phyloP scores from a whole-genome alignment of 352 stramenopile species.

The Phytophthora fragariae region DNA sequence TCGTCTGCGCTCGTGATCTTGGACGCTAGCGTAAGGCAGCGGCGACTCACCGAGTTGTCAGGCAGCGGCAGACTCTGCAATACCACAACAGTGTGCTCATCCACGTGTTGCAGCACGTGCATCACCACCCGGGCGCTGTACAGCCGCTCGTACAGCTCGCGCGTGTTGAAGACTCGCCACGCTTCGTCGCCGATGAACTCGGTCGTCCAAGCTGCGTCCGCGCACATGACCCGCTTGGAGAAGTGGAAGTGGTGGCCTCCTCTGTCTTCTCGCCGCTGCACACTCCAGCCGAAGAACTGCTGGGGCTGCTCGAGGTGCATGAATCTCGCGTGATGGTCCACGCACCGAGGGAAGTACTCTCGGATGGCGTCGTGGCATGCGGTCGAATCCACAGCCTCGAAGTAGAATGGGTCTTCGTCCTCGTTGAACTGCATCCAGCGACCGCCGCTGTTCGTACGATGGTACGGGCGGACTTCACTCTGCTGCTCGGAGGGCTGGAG shows the following conservation, averaged over 20 bases:
- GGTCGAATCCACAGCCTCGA: conserved; percentile 23
- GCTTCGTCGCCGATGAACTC: conserved; percentile 29
- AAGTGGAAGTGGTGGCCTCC: conserved; percentile 45
- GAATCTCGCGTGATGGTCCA: conserved; percentile 29
- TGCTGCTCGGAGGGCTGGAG: background rate
- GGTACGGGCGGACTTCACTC: background rate
- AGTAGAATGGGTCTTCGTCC: conserved; percentile 50
- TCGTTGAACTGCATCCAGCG: conserved; percentile 34
- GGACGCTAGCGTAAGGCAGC: conserved; percentile 36
- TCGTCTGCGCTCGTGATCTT: conserved; percentile 32
- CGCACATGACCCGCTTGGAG: conserved; percentile 33
- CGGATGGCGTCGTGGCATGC: conserved; percentile 25
- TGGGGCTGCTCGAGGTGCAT: background rate
- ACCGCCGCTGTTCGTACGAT: background rate
- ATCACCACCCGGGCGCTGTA: conserved; percentile 34
- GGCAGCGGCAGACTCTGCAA: conserved; percentile 38
- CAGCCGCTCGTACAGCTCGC: conserved; percentile 33
- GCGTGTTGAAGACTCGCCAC: conserved; percentile 42
- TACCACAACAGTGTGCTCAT: conserved; percentile 31
- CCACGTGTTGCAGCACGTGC: conserved; percentile 41
- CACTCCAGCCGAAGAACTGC: conserved; percentile 38
- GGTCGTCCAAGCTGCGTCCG: conserved; percentile 8
- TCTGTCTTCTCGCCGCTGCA: conserved; percentile 21
- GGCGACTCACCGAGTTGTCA: conserved; percentile 29
- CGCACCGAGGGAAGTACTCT: conserved; percentile 17